Base-by-base conservation (phyloP, 139 green algal genomes). In the Ettlia oleoabundans region DNA sequence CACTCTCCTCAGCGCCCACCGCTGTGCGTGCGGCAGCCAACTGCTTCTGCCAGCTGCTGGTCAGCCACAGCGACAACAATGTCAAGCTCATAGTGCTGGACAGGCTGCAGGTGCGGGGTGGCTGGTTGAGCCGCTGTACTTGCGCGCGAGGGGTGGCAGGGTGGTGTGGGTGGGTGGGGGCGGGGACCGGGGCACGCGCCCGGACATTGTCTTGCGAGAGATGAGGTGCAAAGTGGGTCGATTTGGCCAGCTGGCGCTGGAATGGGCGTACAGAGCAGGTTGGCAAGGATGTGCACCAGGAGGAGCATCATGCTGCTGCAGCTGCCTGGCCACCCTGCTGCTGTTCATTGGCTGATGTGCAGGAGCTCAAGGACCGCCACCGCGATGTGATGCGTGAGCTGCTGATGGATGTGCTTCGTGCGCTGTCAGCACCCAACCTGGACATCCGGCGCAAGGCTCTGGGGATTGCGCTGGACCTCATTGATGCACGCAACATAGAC, bases 1-100 rank as follows among this genome's bases (percentile, higher is more conserved):
- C 87, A 24, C 92, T 99, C 24, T 98, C 93, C 0, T 93, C 92
- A n/a, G 97, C 97, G 26, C 96, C 97, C 40, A 98, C 96, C 28
- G 97, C 97, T 58, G 92, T 99, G 64, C 92, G 95, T 51, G 97
- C 97, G 2, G 97, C 96, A 15, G 97, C 96, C 73, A 97, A 97
- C 89, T 98, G 95, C 94, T 99, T 96, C 92, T 98, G 93, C 89
- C 93, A 98, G 88, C 94, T 99, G 86, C 90, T 99, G 42, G 91
- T 96, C 28, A 95, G 80, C n/a, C 93, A 98, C 84, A 94, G 84
- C 40, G 97, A 99, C 92, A 99, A 99, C 94, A 99, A 99, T 82
- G 97, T 99, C 64, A 99, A 98, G 92, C 91, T 99, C n/a, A 99
- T 99, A 81, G 95, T 99, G 68, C 90, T 99, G 70, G 96, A 98